Percentiles rank a stretch among this genome's conserved stretches.
These are phyloP conservation scores for Pseudogymnoascus sp. DNA, from an alignment of 2,329 filamentous ascomycete species.

Conservation along the genomic window DNA sequence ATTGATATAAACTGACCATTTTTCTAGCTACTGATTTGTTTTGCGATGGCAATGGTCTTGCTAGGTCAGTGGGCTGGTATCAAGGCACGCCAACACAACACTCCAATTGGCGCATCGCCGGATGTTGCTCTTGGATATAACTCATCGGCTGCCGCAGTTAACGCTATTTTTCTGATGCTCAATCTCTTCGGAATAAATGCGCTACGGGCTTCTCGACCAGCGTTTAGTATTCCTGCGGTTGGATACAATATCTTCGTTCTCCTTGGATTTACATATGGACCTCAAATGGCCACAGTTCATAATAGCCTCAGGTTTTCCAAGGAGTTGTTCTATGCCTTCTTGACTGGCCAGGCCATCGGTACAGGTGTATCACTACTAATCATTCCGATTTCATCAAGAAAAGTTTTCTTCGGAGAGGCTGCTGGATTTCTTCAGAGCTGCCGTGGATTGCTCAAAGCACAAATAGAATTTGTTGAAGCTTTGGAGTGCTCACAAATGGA, in stretches of 20 bases:
- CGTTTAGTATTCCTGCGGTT: conserved; percentile 59
- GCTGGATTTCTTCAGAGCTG: conserved; percentile 47
- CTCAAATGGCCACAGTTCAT: conserved; percentile 46
- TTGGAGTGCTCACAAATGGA: conserved; percentile 45
- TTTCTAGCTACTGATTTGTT: conserved; percentile 29
- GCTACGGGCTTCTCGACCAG: conserved; percentile 54
- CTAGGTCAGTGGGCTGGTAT: conserved; percentile 56
- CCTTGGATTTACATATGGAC: conserved; percentile 51
- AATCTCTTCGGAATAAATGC: conserved; percentile 58
- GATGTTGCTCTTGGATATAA: conserved; percentile 46
- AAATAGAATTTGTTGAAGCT: conserved; percentile 42
- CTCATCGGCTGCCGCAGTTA: conserved; percentile 59
- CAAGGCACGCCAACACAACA: conserved; percentile 53
- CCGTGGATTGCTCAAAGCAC: conserved; percentile 47
- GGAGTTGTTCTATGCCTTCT: conserved; percentile 52
- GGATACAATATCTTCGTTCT: conserved; percentile 60
- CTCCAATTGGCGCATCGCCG: conserved; percentile 21
- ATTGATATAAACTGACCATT: neutral
- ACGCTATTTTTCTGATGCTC: conserved; percentile 59
- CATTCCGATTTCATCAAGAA: conserved; percentile 55
- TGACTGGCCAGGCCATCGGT: conserved; percentile 38
- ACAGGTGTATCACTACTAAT: conserved; percentile 55
- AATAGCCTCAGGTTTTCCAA: conserved; percentile 45
- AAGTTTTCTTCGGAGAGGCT: conserved; percentile 53
- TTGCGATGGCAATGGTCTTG: conserved; percentile 50